Base-by-base conservation (phyloP, 2,329 filamentous ascomycete genomes). In the Fusarium virguliforme region DNA sequence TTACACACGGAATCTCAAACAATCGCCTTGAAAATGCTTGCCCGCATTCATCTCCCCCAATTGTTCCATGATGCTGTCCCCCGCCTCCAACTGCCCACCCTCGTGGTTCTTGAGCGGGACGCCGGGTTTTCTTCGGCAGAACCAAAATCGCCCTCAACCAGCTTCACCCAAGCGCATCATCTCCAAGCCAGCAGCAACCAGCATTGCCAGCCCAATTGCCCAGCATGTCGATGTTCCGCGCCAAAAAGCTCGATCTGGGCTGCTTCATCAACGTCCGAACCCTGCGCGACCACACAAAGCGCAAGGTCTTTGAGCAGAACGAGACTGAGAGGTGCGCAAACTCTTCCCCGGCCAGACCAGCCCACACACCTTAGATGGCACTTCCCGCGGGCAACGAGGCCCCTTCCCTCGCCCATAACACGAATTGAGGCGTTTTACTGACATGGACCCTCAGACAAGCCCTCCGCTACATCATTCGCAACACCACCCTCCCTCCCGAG, bases 251-350 rank as follows among this genome's bases (percentile, higher is more conserved):
- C 75, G 94, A 98, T 76, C 85, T 98, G 74, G 91, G 92, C 80
- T 94, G 94, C 80, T 97, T 93, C 79, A 83, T 97, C 84, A 98
- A 98, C 79, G 89, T 92, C 80, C 91, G 92, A 74, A 89, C 93
- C 74, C 92, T 99, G 80, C 94, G 96, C 77, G 96, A 99, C 83
- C 94, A 98, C 85, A 95, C 94, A 61, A 99, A 98, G 89, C 92
- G 96, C 77, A 95, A 97, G 85, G 93, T 94, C 65, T 98, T 95
- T 78, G 92, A 92, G 79, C 87, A 94, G 80, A 86, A 92, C 79
- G 96, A 99, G 85, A 90, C 94, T 5, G 92, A 98, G 84, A 92
- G 95, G 95, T 97, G 85, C 70, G 81, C 71, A 72, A 75, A 71
- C 61, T 63, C 71, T 70, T 73, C 53, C 37, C 26, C 22, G 46